Percentiles rank a stretch among this genome's conserved stretches.
These are phyloP conservation scores for Wakefieldia striispora DNA, from an alignment of 768 basidiomycete species.

Conservation along the genomic window DNA sequence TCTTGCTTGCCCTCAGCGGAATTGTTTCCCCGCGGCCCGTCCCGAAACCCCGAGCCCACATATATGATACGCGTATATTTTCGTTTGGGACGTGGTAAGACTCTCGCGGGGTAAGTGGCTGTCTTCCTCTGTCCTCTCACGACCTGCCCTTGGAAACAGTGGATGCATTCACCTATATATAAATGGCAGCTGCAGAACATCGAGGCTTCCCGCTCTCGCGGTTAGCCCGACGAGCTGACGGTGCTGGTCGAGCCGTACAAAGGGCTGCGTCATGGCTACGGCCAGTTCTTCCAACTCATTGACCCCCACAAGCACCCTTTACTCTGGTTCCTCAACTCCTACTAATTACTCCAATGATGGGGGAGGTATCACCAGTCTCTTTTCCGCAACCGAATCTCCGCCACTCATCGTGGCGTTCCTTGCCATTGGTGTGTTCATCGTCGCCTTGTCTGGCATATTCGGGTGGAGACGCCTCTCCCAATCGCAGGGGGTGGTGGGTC, in stretches of 20 bases:
- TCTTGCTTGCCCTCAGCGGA: background rate
- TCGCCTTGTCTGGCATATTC: slow-evolving; percentile 48
- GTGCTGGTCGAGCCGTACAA: slow-evolving; percentile 11
- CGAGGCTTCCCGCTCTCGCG: slow-evolving; percentile 11
- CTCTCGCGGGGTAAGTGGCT: background rate
- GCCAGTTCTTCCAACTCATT: slow-evolving; percentile 4
- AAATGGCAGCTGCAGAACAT: slow-evolving; percentile 3
- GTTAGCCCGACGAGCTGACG: background rate
- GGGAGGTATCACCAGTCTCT: slow-evolving; percentile 3
- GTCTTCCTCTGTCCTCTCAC: slow-evolving; percentile 5
- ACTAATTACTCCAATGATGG: background rate
- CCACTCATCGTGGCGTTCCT: slow-evolving; percentile 60
- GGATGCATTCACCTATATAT: slow-evolving; percentile 14
- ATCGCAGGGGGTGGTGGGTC: slow-evolving; percentile 10
- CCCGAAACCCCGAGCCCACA: background rate
- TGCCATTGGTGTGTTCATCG: slow-evolving; percentile 52
- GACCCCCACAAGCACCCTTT: slow-evolving; percentile 5
- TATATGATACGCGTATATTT: slow-evolving; percentile 17
- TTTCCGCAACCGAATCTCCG: slow-evolving; percentile 42
- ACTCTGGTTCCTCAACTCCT: slow-evolving; percentile 1
- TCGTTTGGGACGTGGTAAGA: slow-evolving; percentile 4
- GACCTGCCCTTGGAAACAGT: background rate
- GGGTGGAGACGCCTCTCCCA: slow-evolving; percentile 41
- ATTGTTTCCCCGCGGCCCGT: background rate
- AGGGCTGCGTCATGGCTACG: slow-evolving; percentile 15